Base-by-base conservation (phyloP, 371 early-diverging fungal species). In the Saksenaea vasiformis region DNA sequence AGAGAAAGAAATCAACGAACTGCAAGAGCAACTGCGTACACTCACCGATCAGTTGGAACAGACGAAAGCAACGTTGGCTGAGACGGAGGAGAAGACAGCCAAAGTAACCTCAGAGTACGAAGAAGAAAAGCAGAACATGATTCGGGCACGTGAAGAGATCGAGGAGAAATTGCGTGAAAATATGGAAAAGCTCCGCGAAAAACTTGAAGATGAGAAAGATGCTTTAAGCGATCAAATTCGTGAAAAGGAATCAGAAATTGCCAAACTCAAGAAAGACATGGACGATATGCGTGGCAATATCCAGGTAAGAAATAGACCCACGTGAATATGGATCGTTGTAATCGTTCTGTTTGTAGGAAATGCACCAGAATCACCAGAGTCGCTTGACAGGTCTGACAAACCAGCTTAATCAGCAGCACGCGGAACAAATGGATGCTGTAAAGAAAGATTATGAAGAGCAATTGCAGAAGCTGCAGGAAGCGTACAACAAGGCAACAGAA, bases 341-440 rank as follows among this genome's bases (percentile, higher is more conserved):
- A 38, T 38, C 38, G 38, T 15, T 37, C 37, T 13, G 37, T 37
- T 37, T 37, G 37, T 41, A 70, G 68, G 62, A 67, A 22, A 67
- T 72, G 66, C 72, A 72, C 56, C 67, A 72, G 53, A 64, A 65
- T 7, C 72, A 72, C 56, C 72, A 72, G 28, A 37, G 56, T 15
- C 72, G 72, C 5, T 24, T 72, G 55, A 72, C 72, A 2, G 55
- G 57, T 19, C 27, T 72, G 43, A 65, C 68, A 13, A 61, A 68
- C 38, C 68, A 72, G 43, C 61, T 72, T 22, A 61, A 68, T 10
- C 68, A 67, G 54, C 61, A 68, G n/a, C 68, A 68, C 38, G 63
- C 60, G 10, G 72, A 72, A n/a, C 66, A 66, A 28, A 55, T 58
- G 13, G 66, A 70, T 8, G 56, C 60, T 9, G 31, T 70, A 28